Evolutionary conservation across 164 flowering plant genomes (phyloP).

Genomic region (Nymphaea thermarum): DNA sequence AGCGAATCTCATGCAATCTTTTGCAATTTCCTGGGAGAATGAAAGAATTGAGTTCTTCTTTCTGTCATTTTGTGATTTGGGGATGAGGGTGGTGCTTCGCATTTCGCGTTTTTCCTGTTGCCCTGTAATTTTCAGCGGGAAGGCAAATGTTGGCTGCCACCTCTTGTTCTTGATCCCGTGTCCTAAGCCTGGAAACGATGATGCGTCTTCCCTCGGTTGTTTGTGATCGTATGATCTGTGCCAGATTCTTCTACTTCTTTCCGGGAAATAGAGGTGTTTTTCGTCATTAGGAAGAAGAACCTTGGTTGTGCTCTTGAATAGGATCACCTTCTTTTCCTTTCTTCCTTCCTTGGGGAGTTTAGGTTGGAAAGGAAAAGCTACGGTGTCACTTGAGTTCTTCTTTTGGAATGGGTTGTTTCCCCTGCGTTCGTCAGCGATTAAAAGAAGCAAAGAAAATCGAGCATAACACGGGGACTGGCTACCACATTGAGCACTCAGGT

Average conservation of each 20-base stretch:
- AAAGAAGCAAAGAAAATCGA: constrained; percentile 14
- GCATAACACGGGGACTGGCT: constrained; percentile 4
- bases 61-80: not conserved
- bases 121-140: not conserved
- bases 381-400: not conserved
- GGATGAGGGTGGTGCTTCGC: constrained; percentile 1
- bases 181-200: not conserved
- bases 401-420: constrained; percentile 21
- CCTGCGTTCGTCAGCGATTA: constrained; percentile 15
- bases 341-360: not conserved
- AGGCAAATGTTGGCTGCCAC: not conserved
- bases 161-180: not conserved
- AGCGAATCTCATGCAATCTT: not conserved
- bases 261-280: not conserved
- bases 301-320: too few species aligned
- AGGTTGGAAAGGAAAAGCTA: not conserved
- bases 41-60: not conserved
- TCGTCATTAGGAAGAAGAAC: not conserved
- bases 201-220: not conserved
- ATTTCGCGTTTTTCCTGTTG: not conserved
- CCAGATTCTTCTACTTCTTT: not conserved
- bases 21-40: not conserved
- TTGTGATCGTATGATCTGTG: not conserved
- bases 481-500: constrained; percentile 5
- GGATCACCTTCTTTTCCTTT: not conserved